phyloP scores from a whole-genome alignment of 495 filamentous ascomycete genomes.

The Hypoxylon subgilvum region DNA sequence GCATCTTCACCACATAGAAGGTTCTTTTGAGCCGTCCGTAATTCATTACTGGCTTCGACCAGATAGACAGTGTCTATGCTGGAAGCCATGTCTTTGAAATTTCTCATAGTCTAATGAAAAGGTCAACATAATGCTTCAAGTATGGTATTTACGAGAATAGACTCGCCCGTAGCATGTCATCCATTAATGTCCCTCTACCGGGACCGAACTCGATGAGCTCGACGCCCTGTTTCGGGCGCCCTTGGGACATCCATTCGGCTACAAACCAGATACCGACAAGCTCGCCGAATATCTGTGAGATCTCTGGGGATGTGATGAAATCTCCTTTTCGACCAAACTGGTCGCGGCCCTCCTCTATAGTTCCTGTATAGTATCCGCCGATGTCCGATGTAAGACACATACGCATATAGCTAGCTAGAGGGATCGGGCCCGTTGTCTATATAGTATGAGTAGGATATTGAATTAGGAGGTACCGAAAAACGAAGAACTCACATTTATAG shows the following conservation, averaged over 20 bases:
- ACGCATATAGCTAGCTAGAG: slow-evolving; percentile 94
- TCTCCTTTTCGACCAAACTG: slow-evolving; percentile 91
- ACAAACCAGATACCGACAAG: slow-evolving; percentile 92
- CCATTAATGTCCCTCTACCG: slow-evolving; percentile 94
- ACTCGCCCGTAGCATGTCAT: slow-evolving; percentile 87
- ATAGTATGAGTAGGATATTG: slow-evolving; percentile 3
- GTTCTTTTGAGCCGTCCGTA: slow-evolving; percentile 76
- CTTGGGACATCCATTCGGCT: slow-evolving; percentile 94
- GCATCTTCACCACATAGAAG: slow-evolving; percentile 81
- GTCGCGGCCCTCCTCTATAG: slow-evolving; percentile 65
- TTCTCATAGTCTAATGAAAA: slow-evolving; percentile 72
- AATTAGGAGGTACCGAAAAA: not conserved
- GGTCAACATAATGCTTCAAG: slow-evolving; percentile 3
- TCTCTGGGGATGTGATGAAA: slow-evolving; percentile 96
- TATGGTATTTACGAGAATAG: not conserved
- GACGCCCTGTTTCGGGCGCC: slow-evolving; percentile 69
- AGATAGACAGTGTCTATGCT: slow-evolving; percentile 86
- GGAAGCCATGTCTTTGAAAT: slow-evolving; percentile 76
- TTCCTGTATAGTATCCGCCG: slow-evolving; percentile 93
- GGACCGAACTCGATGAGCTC: slow-evolving; percentile 93
- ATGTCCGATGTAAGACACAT: slow-evolving; percentile 91
- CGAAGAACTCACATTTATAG: slow-evolving; percentile 70
- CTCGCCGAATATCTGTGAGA: slow-evolving; percentile 96
- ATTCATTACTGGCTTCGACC: slow-evolving; percentile 81
- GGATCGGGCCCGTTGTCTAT: slow-evolving; percentile 83